These are phyloP conservation scores for Sporopachydermia quercuum DNA, from an alignment of 805 yeast species.

Conservation along the genomic window DNA sequence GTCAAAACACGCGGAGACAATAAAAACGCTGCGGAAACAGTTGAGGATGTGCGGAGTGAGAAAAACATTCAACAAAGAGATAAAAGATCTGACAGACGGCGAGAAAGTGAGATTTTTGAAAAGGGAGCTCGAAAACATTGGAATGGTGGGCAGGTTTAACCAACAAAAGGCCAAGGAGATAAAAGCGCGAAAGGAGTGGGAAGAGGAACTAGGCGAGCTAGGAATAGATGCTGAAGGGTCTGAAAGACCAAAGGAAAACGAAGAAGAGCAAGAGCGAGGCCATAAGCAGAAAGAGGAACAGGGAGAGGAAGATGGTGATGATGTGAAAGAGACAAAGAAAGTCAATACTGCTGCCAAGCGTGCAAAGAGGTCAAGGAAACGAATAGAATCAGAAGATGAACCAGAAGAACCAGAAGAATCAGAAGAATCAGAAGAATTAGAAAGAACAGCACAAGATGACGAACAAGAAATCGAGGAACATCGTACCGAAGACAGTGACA, in stretches of 20 bases:
- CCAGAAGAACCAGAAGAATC: too few relatives aligned
- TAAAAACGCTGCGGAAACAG: constrained; percentile 13
- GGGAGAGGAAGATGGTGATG: constrained; percentile 25
- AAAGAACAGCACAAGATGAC: constrained; percentile 22
- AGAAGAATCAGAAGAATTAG: not conserved
- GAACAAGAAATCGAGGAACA: constrained; percentile 21
- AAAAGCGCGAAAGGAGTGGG: constrained; percentile 6
- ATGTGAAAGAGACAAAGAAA: too few relatives aligned
- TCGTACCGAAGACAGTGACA: constrained; percentile 15
- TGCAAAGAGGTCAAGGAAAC: constrained; percentile 26
- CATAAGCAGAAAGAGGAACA: constrained; percentile 28
- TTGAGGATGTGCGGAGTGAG: constrained; percentile 15
- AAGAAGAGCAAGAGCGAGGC: constrained; percentile 30
- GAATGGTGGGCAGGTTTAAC: constrained; percentile 16
- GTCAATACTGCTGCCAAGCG: too few relatives aligned
- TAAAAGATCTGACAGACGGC: constrained; percentile 9
- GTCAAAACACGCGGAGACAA: constrained; percentile 10
- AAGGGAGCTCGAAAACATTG: constrained; percentile 10
- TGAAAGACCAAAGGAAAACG: constrained; percentile 26
- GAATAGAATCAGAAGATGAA: constrained; percentile 26
- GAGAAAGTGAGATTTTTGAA: constrained; percentile 10
- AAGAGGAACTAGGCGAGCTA: not conserved
- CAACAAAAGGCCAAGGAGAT: constrained; percentile 14
- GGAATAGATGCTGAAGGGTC: constrained; percentile 18
- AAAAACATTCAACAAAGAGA: constrained; percentile 12